Percentiles rank a stretch among this genome's conserved stretches.
These are phyloP conservation scores for Diversispora epigaea DNA, from an alignment of 192 early-diverging fungal genomes.

Conservation along the genomic window DNA sequence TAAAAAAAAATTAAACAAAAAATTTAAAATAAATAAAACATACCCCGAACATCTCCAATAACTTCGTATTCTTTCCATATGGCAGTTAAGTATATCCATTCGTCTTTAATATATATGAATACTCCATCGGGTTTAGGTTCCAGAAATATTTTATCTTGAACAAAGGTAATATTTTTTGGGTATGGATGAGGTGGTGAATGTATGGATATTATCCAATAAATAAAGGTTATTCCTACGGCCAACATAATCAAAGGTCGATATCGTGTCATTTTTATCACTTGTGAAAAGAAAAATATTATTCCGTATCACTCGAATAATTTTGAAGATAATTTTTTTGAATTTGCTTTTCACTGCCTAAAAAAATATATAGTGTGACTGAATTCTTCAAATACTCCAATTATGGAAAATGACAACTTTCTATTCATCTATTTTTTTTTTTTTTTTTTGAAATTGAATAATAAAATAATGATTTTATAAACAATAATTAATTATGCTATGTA, in stretches of 20 bases:
- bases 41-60: conserved; percentile 5
- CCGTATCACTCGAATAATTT: too few species aligned
- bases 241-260: conserved; percentile 22
- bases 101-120: conserved; percentile 2
- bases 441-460: too few species aligned
- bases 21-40: background rate
- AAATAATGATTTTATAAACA: too few species aligned
- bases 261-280: conserved; percentile 9
- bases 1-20: too few species aligned
- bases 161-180: background rate
- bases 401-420: too few species aligned
- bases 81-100: conserved; percentile 28
- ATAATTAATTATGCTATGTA: too few species aligned
- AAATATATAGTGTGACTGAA: too few species aligned
- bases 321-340: too few species aligned
- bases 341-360: too few species aligned
- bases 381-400: too few species aligned
- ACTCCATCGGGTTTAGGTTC: conserved; percentile 2
- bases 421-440: too few species aligned
- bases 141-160: conserved; percentile 8
- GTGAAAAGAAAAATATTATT: too few species aligned
- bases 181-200: conserved; percentile 4
- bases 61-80: conserved; percentile 22
- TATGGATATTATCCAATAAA: background rate
- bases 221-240: background rate